These are phyloP conservation scores for Hymenoscyphus linearis DNA, from an alignment of 2,329 filamentous ascomycete genomes.

Conservation along the genomic window DNA sequence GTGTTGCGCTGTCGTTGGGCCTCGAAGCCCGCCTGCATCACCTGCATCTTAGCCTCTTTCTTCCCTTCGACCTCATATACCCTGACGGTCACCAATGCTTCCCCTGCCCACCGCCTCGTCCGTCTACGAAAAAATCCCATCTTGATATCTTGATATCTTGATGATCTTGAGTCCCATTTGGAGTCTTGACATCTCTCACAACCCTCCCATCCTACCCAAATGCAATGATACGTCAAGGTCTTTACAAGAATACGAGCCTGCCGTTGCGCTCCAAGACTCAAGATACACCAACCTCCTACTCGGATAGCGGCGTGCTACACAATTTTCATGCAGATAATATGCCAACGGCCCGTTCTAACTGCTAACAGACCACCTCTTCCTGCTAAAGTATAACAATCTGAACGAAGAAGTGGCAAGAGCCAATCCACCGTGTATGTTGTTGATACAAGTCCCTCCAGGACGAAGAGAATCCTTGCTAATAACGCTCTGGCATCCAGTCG, in stretches of 20 bases:
- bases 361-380: conserved; percentile 16
- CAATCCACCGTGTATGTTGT: conserved; percentile 11
- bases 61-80: conserved; percentile 4
- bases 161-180: too few species aligned
- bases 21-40: background rate
- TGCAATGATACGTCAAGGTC: conserved; percentile 28
- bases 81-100: conserved; percentile 14
- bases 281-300: conserved; percentile 8
- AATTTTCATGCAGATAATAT: conserved; percentile 15
- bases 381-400: background rate
- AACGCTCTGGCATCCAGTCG: conserved; percentile 9
- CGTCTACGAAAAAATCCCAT: background rate
- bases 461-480: conserved; percentile 18
- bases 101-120: conserved; percentile 20
- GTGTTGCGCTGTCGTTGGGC: background rate
- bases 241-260: conserved; percentile 24
- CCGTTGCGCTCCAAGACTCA: conserved; percentile 17
- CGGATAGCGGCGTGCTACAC: conserved; percentile 26
- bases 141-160: too few species aligned
- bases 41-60: conserved; percentile 3
- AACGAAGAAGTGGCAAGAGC: conserved; percentile 4
- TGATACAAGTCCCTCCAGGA: conserved; percentile 3
- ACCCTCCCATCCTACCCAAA: conserved; percentile 9
- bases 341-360: conserved; percentile 12
- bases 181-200: background rate